phyloP scores from a whole-genome alignment of 305 asterid species.

The Solanum chacoense region DNA sequence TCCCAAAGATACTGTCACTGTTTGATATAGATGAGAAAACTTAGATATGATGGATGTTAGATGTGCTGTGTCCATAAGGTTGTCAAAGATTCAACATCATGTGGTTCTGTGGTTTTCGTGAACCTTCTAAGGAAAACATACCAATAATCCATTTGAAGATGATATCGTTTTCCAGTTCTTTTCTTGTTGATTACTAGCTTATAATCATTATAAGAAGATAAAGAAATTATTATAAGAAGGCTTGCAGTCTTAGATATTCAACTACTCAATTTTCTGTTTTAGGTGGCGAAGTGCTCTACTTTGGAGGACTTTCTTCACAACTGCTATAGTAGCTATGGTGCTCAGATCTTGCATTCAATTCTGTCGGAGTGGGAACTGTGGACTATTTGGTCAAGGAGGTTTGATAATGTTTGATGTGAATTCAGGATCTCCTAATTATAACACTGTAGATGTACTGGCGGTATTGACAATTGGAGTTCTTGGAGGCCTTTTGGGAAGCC shows the following conservation, averaged over 20 bases:
- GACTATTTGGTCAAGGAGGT: slow-evolving; percentile 78
- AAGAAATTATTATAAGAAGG: not conserved
- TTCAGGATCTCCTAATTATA: slow-evolving; percentile 37
- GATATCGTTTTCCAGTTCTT: not conserved
- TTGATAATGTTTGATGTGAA: slow-evolving; percentile 7
- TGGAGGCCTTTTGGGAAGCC: slow-evolving; percentile 85
- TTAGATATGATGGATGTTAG: not conserved
- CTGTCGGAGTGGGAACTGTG: slow-evolving; percentile 72
- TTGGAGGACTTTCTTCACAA: slow-evolving; percentile 95
- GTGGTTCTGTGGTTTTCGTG: not conserved
- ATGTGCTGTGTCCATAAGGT: not conserved
- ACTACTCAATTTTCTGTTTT: not conserved
- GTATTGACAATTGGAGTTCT: slow-evolving; percentile 48
- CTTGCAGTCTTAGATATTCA: not conserved
- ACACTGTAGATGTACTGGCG: slow-evolving; percentile 35
- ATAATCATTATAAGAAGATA: not conserved
- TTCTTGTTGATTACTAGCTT: not conserved
- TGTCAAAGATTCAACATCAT: not conserved
- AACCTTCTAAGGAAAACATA: not conserved
- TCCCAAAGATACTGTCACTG: not conserved
- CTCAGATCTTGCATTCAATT: slow-evolving; percentile 50
- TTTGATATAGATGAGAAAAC: not conserved
- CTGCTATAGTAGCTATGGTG: slow-evolving; percentile 88
- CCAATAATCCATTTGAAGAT: not conserved
- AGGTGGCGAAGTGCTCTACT: slow-evolving; percentile 21